These are phyloP conservation scores for Metarhizium sp. DNA, from an alignment of 2,329 filamentous ascomycete species.

Conservation along the genomic window DNA sequence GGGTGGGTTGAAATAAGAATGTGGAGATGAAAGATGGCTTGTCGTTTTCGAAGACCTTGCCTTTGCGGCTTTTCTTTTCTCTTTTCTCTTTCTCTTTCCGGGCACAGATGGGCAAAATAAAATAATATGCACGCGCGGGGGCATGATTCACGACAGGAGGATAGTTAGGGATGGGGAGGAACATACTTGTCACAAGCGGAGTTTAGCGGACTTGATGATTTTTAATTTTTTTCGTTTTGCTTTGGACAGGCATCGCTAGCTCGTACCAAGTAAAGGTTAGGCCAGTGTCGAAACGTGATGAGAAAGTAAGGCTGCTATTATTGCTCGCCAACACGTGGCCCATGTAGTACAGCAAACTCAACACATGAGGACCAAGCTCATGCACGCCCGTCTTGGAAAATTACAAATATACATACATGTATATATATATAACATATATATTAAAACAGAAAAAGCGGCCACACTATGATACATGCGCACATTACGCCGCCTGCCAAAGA, in stretches of 20 bases:
- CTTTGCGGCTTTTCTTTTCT: neutral
- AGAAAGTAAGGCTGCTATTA: too few relatives aligned
- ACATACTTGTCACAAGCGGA: conserved; percentile 4
- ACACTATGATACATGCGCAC: too few relatives aligned
- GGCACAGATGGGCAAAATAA: conserved; percentile 3
- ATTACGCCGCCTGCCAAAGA: too few relatives aligned
- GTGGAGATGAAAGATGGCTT: neutral
- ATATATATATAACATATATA: too few relatives aligned
- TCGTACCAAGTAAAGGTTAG: neutral
- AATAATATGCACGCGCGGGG: conserved; percentile 5
- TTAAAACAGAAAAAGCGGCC: too few relatives aligned
- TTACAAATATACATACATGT: too few relatives aligned
- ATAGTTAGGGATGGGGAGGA: neutral
- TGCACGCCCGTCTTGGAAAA: too few relatives aligned
- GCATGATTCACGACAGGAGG: neutral
- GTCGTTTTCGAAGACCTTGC: neutral
- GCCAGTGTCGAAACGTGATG: neutral
- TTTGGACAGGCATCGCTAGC: neutral
- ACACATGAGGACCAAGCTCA: too few relatives aligned
- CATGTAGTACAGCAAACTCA: too few relatives aligned
- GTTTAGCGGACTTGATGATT: conserved; percentile 7
- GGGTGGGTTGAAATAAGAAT: neutral
- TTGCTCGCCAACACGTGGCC: too few relatives aligned
- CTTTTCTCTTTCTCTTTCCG: neutral
- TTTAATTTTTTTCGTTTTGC: conserved; percentile 2